Evolutionary conservation across 768 basidiomycete genomes (phyloP), one percentile per base, ranked within the genome.

Genomic region (Termitomyces sp.): DNA sequence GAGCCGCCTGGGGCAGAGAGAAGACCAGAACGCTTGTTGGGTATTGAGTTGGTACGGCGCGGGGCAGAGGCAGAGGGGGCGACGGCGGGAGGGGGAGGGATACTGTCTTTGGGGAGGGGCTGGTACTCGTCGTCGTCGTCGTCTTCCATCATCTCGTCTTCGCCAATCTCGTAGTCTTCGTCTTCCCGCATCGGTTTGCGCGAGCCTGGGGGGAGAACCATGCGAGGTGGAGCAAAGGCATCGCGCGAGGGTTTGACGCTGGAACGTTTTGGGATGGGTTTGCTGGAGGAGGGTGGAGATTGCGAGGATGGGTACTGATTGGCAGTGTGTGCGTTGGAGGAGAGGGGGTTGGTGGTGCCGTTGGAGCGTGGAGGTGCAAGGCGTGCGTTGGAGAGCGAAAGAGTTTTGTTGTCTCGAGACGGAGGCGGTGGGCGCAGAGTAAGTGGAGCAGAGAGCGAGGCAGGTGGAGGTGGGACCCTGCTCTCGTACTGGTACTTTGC

Each of bases 361-460:
- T 46, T 20, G 27, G 43, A 3, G 3, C 25, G 3, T 9, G 25
- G 16, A 9, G 39, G 18, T 18, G 39, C n/a, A 3, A 10, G 4
- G 40, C 11, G 27, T 5, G 36, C 13, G 29, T 31, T 40, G 7
- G 45, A 39, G 5, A 27, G 45, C 12, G 39, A 3, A 16, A 51
- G 50, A 3, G 44, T 31, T 11, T 20, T 22, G 7, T 22, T 11
- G 50, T 32, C 5, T 13, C 35, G 35, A 11, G 22, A 11, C 2
- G 10, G 22, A 12, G 58, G 46, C 0, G 58, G 54, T 2, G 57
- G 53, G 10, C 58, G 44, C 2, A 59, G 18, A 1, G 40, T 49
- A 0, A 59, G 35, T 0, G 58, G 58, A 0, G 50, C 54, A 18
- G 50, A 49, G 9, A 59, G 47, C 13, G 58, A 56, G 0, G 58